Evolutionary conservation across 148 eudicot species (phyloP), one percentile per base, ranked within the genome.

Genomic region (Drosera capensis): DNA sequence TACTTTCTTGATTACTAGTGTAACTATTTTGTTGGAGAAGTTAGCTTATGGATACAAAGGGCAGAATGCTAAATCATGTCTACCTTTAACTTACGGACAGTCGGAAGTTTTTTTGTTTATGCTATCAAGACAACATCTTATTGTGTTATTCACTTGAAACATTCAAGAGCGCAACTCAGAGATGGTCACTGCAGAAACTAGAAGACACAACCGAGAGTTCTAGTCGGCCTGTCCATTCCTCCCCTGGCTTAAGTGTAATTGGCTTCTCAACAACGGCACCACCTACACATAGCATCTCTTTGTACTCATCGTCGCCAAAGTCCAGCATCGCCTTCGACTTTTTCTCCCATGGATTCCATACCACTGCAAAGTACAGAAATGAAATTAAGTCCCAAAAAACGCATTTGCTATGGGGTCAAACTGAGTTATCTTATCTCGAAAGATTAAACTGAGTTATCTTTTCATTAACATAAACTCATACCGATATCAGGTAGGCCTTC

Each of bases 321-420:
- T 81, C 93, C 8, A 54, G 18, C 81, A 81, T 81, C 8, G 77
- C 57, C 68, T 79, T 86, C 14, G 93, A 62, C 66, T 86, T 86
- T 64, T 76, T 82, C 29, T 81, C 93, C 96, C 96, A 86, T 23
- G 96, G 93, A 46, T 86, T 86, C 96, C 96, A 86, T 20, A 86
- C 87, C 54, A 69, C 96, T 86, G 49, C 37, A 26, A 9, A 45
- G 16, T 23, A 31, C 28, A n/a, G n/a, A n/a, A 17, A 37, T 4
- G 2, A 14, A 13, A 49, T 16, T 20, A 40, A 44, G 19, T n/a
- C 23, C 14, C 17, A 52, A 12, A n/a, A 23, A 7, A 3, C 2
- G 13, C 0, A 25, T 23, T 18, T 8, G 8, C 21, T 20, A 19
- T 2, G 19, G 18, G 12, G 20, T 2, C 21, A 15, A 26, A 22